Evolutionary conservation across 2,329 filamentous ascomycete genomes (phyloP).

Genomic region (Calonectria henricotiae): DNA sequence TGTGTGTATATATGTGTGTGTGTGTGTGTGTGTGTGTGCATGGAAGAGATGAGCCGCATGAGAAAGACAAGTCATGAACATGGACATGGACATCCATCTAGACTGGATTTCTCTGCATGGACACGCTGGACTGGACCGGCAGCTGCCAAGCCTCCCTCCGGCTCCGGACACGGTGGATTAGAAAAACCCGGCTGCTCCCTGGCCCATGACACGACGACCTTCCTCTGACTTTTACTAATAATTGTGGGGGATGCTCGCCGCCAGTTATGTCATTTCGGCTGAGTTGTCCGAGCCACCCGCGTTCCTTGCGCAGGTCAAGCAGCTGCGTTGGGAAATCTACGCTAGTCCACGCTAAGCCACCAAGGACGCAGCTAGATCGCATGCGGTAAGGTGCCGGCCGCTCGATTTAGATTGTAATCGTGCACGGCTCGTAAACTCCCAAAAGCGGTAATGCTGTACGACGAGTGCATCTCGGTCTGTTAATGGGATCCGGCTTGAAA

Average conservation of each 20-base stretch:
- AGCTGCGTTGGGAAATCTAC: too few species aligned
- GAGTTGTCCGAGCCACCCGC: slow-evolving; percentile 13
- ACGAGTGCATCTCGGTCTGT: background rate
- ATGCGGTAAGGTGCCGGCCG: background rate
- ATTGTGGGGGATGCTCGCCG: slow-evolving; percentile 13
- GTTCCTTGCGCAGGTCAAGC: background rate
- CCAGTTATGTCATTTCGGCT: slow-evolving; percentile 23
- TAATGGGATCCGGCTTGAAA: background rate
- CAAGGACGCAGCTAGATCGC: too few species aligned
- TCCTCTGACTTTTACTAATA: slow-evolving; percentile 11
- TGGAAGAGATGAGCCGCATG: slow-evolving; percentile 1
- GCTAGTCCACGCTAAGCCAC: background rate
- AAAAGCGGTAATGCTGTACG: slow-evolving; percentile 21
- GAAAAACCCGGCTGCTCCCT: background rate
- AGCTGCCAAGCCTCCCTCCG: background rate
- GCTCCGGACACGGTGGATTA: background rate
- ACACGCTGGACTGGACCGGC: background rate
- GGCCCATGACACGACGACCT: background rate
- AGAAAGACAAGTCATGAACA: background rate
- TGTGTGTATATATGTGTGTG: background rate
- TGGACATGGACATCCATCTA: too few species aligned
- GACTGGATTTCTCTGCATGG: background rate
- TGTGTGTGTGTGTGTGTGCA: background rate
- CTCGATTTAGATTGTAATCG: background rate
- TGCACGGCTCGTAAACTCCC: slow-evolving; percentile 25